Conservation (phyloP, 768 basidiomycete genomes). For the Hypholoma fasciculare region DNA sequence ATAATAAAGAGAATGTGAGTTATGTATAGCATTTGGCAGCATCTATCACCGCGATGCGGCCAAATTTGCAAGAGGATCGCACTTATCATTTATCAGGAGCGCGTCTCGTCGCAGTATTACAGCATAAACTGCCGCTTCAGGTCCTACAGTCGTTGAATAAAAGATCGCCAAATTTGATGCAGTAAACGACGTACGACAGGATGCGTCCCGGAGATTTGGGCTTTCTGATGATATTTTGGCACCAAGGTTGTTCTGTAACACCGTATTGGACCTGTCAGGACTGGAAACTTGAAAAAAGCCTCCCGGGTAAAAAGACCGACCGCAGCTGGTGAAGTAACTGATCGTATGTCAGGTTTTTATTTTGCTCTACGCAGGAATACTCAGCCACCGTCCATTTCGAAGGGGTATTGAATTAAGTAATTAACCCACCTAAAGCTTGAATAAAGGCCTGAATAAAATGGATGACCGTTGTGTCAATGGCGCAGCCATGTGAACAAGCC, state of each 20-base stretch:
- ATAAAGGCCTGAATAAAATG: constrained; percentile 59
- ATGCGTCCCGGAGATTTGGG: constrained; percentile 26
- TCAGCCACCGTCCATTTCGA: background rate
- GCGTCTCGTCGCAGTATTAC: background rate
- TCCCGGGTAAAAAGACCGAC: background rate
- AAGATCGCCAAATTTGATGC: background rate
- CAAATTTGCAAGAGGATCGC: too few species aligned
- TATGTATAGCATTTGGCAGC: too few species aligned
- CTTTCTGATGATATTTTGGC: constrained; percentile 27
- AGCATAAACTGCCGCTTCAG: constrained; percentile 13
- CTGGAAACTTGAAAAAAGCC: background rate
- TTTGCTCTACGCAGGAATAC: constrained; percentile 30
- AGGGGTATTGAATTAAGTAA: background rate
- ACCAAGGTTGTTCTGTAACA: constrained; percentile 16
- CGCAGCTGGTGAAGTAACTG: constrained; percentile 45
- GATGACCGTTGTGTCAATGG: background rate
- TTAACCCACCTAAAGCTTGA: constrained; percentile 40
- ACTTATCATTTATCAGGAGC: background rate
- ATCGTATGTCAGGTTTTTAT: constrained; percentile 64
- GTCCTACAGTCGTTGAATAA: constrained; percentile 10
- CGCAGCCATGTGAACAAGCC: background rate
- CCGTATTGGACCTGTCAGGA: background rate
- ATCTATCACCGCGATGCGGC: too few species aligned
- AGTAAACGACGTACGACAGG: constrained; percentile 18
- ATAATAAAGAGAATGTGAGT: too few species aligned